Evolutionary conservation across 768 basidiomycete species (phyloP), one percentile per base, ranked within the genome.

Genomic region (Mycena rebaudengoi): DNA sequence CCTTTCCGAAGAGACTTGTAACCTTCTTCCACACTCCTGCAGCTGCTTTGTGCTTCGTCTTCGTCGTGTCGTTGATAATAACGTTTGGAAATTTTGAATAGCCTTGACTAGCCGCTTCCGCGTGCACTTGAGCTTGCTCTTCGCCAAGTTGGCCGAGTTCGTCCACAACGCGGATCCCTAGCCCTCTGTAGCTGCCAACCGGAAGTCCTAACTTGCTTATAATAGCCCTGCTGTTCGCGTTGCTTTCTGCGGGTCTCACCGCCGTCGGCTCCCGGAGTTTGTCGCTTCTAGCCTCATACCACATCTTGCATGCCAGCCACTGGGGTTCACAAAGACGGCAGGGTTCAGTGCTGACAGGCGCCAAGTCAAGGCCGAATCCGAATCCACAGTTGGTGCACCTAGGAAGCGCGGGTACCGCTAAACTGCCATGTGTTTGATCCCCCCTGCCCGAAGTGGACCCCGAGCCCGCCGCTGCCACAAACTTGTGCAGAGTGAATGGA

Each of bases 221-320:
- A 28, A 58, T 64, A n/a, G 53, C 59, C 43, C 61, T 59, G 18
- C 58, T 64, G 41, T 49, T 60, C 39, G 61, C 55, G 29, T 66
- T 57, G 45, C 55, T 58, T 45, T 64, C 62, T 13, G 61, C 62
- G 18, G 66, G 67, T 32, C 53, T 60, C 39, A 61, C 13, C n/a
- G 54, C 45, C 26, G 53, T 14, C 18, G 61, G 60, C 49, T 64
- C 59, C 25, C 50, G 62, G 41, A 64, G 51, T 33, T 55, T 49
- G 30, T 46, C 40, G 29, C 60, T 40, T 26, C 28, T 32, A 32
- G 67, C 32, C 25, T 68, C 57, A 49, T 64, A 68, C 67, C 67
- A 68, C 60, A 62, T 52, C 52, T 70, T 68, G 62, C 67, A 70
- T 20, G 67, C 67, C 35, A 70, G 52, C 70, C 70, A 69, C 48